Evolutionary conservation across 257 asterid genomes (phyloP).

Genomic region (Nicotiana knightiana): DNA sequence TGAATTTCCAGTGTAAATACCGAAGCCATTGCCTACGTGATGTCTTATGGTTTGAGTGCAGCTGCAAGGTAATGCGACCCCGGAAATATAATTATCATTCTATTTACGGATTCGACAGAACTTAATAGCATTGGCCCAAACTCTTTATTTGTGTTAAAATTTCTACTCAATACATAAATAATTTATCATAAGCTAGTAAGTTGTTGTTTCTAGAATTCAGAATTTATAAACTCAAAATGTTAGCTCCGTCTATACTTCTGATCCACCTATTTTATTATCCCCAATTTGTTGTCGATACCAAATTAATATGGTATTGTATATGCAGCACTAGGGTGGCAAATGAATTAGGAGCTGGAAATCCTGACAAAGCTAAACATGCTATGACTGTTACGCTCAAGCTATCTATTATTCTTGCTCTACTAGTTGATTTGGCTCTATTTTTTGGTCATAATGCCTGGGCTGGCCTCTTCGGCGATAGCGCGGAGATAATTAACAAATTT

Average conservation of each 20-base stretch:
- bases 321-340: slow-evolving; percentile 82
- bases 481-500: slow-evolving; percentile 35
- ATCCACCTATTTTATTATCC: neutral
- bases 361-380: slow-evolving; percentile 52
- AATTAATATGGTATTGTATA: neutral
- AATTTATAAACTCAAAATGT: no score
- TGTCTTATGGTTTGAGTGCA: slow-evolving; percentile 71
- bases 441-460: slow-evolving; percentile 68
- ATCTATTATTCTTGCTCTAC: slow-evolving; percentile 28
- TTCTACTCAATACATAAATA: no score
- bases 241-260: no score
- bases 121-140: no score
- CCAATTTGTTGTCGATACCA: neutral
- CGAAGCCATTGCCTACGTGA: slow-evolving; percentile 39
- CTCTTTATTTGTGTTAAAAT: no score
- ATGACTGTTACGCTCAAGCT: slow-evolving; percentile 53
- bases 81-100: neutral
- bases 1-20: slow-evolving; percentile 31
- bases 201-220: no score
- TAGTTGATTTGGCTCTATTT: slow-evolving; percentile 30
- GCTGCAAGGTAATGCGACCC: slow-evolving; percentile 59
- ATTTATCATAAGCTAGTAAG: no score
- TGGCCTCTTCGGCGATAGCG: slow-evolving; percentile 51
- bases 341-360: slow-evolving; percentile 65
- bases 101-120: no score